These are phyloP conservation scores for Cladorrhinum sp. DNA, from an alignment of 2,329 filamentous ascomycete genomes.

Conservation along the genomic window DNA sequence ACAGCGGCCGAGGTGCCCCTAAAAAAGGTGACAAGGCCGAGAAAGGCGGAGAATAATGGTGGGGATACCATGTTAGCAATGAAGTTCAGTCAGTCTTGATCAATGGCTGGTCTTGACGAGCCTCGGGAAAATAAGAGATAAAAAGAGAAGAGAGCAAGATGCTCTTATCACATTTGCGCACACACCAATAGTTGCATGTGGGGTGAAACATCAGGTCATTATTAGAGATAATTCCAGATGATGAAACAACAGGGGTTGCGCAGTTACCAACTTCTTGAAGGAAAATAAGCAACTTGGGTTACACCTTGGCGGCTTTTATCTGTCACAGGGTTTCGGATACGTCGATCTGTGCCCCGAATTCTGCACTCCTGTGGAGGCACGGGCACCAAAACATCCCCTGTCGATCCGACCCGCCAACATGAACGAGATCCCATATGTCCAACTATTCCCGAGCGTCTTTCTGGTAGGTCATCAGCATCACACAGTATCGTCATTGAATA, in stretches of 20 bases:
- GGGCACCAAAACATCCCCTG: conserved; percentile 3
- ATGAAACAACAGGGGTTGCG: conserved; percentile 7
- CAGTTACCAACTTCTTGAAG: neutral
- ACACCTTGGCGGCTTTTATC: neutral
- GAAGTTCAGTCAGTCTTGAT: neutral
- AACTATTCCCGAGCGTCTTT: neutral
- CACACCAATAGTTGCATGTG: neutral
- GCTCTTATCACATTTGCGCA: neutral
- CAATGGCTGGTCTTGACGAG: neutral
- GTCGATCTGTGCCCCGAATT: conserved; percentile 9
- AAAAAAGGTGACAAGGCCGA: conserved; percentile 8
- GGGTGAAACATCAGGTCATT: neutral
- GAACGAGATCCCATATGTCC: too few relatives aligned
- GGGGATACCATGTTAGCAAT: conserved; percentile 11
- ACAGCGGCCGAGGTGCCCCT: neutral
- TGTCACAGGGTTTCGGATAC: conserved; percentile 4
- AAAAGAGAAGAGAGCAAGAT: neutral
- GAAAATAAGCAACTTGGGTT: conserved; percentile 1
- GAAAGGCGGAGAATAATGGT: conserved; percentile 5
- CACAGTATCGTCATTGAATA: conserved; percentile 12
- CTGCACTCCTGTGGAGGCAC: conserved; percentile 15
- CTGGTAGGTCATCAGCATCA: neutral
- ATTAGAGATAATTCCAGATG: neutral
- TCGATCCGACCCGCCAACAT: neutral
- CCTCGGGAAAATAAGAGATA: neutral